Evolutionary conservation across 805 yeast genomes (phyloP).

Genomic region (Barnettozyma populi): DNA sequence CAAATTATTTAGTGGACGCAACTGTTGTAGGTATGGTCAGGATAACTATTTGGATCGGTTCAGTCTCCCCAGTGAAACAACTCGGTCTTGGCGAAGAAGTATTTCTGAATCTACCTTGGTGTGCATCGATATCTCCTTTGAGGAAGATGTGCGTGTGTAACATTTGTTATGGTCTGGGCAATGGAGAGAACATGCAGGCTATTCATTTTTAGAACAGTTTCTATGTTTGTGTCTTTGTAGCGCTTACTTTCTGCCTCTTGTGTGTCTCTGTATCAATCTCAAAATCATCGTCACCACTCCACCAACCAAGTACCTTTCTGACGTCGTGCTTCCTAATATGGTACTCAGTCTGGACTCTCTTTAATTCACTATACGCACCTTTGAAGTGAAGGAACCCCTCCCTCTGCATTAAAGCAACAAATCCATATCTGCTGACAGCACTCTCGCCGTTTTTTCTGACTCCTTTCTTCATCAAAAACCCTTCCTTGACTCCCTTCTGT

Average conservation of each 20-base stretch:
- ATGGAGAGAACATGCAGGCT: not conserved
- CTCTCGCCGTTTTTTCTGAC: conserved; percentile 42
- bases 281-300: conserved; percentile 45
- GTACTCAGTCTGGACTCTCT: conserved; percentile 26
- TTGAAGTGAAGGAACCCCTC: not conserved
- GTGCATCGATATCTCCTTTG: no score
- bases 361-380: conserved; percentile 29
- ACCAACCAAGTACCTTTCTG: conserved; percentile 33
- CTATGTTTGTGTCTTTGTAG: not conserved
- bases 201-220: not conserved
- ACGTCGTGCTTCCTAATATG: conserved; percentile 26
- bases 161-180: not conserved
- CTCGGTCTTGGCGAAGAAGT: no score
- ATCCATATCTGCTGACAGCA: conserved; percentile 26
- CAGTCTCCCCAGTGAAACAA: no score
- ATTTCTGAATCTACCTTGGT: no score
- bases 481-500: conserved; percentile 57
- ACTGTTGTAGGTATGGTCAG: no score
- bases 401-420: conserved; percentile 18
- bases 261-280: not conserved
- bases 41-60: no score
- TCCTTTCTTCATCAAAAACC: conserved; percentile 42
- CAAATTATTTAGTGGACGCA: no score
- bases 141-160: no score
- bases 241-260: not conserved